Evolutionary conservation across 257 asterid genomes (phyloP).

Genomic region (Nicotiana tabacum): DNA sequence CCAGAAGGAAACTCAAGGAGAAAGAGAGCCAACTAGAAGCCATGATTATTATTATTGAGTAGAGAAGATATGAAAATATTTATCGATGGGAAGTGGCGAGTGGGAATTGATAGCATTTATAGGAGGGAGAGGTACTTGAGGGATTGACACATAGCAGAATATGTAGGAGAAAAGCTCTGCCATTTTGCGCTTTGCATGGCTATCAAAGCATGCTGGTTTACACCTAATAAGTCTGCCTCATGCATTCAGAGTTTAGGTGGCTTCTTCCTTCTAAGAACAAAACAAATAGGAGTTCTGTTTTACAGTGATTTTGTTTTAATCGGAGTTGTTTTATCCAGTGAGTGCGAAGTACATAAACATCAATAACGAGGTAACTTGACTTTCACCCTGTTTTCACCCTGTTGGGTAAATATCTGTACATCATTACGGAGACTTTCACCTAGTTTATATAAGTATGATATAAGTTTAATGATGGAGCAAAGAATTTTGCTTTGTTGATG

Average conservation of each 20-base stretch:
- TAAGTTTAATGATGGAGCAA: no score
- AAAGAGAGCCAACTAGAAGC: conserved; percentile 24
- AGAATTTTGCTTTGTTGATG: no score
- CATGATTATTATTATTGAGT: conserved; percentile 12
- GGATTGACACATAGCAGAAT: conserved; percentile 41
- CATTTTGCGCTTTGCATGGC: conserved; percentile 6
- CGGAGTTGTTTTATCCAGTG: neutral
- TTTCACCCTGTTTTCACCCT: no score
- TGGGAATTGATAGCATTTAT: conserved; percentile 19
- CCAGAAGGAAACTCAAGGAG: conserved; percentile 18
- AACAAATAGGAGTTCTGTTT: neutral
- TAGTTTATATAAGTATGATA: no score
- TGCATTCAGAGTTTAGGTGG: conserved; percentile 6
- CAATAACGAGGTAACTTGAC: no score
- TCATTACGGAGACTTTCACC: no score
- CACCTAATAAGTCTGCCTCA: neutral
- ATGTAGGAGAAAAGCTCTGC: conserved; percentile 26
- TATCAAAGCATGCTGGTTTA: conserved; percentile 8
- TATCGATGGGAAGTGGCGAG: conserved; percentile 27
- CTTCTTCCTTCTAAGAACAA: neutral
- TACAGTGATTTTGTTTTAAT: neutral
- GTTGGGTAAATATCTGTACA: no score
- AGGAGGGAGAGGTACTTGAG: neutral
- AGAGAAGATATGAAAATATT: neutral
- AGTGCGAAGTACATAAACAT: no score